Evolutionary conservation across 192 early-diverging fungal genomes (phyloP).

Genomic region (Blastocladiella britannica): DNA sequence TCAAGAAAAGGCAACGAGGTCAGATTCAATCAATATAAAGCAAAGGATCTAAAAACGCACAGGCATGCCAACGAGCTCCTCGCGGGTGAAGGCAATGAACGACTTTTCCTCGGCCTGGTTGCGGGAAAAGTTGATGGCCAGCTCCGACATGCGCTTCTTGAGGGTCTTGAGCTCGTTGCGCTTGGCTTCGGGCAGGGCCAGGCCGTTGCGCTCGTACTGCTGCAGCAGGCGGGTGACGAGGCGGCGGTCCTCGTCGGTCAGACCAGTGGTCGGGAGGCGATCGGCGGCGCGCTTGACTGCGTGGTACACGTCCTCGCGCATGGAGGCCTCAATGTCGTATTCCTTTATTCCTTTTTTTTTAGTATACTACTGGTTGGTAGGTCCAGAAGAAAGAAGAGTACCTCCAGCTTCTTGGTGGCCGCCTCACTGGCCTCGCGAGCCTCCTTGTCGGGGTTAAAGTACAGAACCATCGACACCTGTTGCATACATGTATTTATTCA

Average conservation of each 20-base stretch:
- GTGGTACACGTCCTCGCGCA: slow-evolving; percentile 15
- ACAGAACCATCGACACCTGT: too few species aligned
- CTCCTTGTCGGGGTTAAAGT: not conserved
- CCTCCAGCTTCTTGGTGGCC: not conserved
- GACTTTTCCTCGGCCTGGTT: slow-evolving; percentile 46
- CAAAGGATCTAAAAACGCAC: slow-evolving; percentile 34
- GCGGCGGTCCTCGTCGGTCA: slow-evolving; percentile 41
- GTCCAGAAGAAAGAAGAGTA: too few species aligned
- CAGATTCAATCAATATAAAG: slow-evolving; percentile 1
- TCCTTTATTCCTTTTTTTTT: too few species aligned
- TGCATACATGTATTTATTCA: too few species aligned
- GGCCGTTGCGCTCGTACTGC: slow-evolving; percentile 47
- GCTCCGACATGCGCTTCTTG: slow-evolving; percentile 42
- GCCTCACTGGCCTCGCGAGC: not conserved
- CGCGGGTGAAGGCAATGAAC: slow-evolving; percentile 18
- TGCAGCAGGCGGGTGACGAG: slow-evolving; percentile 44
- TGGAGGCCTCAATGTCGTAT: slow-evolving; percentile 12
- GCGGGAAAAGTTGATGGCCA: slow-evolving; percentile 48
- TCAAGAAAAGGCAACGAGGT: slow-evolving; percentile 5
- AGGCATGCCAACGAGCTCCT: slow-evolving; percentile 52
- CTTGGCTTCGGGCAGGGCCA: slow-evolving; percentile 36
- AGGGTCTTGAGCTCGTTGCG: slow-evolving; percentile 38
- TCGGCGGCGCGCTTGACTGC: slow-evolving; percentile 7
- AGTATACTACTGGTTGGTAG: too few species aligned
- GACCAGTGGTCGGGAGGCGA: slow-evolving; percentile 7